Evolutionary conservation across 1,139 yeast species (phyloP), one percentile per base, ranked within the genome.

Genomic region (Arxiozyma bovina): DNA sequence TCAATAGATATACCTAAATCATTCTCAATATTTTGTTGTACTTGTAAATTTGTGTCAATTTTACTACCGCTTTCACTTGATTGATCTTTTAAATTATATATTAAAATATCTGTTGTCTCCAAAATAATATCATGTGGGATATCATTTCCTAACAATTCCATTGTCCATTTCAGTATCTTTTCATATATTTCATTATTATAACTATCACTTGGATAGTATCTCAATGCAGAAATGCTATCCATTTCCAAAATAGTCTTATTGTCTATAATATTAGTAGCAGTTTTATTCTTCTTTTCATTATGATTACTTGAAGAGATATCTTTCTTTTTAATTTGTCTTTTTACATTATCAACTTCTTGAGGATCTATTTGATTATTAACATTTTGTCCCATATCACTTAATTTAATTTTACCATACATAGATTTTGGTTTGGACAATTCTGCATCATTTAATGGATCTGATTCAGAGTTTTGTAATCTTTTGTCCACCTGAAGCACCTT

Each of bases 361-460:
- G 53, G 57, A 8, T 53, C 61, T 41, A 58, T 45, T 43, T 51
- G 57, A 27, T 48, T 54, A 45, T 54, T 50, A n/a, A 73, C 77
- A 46, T 80, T 68, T 4, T 80, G 65, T 0, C 97, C 96, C 85
- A 89, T 81, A 55, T 88, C 95, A 46, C 75, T 74, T 53, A 79
- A 72, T 2, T 81, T 72, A 23, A 89, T 75, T 55, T 77, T 80
- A 1, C 96, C 96, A 7, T 76, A 79, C 64, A 89, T 72, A 0
- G 95, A 83, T 53, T 80, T 79, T 0, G 96, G 96, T 50, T 77
- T 81, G 18, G 85, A 81, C 50, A 74, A 67, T 11, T 75, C 77
- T 12, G 79, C 80, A 55, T 79, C 81, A 52, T 71, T 74, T 9
- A 60, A 46, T 0, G 72, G 69, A 43, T 73, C 72, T 4, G 74